Evolutionary conservation across 2,329 filamentous ascomycete species (phyloP).

Genomic region (Rhinocladiella mackenziei): DNA sequence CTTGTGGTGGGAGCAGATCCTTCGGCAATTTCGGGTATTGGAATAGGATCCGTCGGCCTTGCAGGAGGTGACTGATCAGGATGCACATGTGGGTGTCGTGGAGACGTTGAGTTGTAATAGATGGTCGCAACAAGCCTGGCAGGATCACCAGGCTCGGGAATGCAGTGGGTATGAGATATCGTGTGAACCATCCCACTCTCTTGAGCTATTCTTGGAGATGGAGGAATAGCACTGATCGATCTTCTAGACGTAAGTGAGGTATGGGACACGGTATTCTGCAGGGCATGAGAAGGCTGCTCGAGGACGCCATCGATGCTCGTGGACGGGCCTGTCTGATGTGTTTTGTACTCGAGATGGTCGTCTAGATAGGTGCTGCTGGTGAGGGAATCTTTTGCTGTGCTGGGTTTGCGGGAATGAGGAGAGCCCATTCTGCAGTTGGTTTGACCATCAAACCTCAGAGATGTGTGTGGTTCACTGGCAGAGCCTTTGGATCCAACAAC

Average conservation of each 20-base stretch:
- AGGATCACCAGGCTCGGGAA: slow-evolving; percentile 39
- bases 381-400: slow-evolving; percentile 41
- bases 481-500: not conserved
- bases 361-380: slow-evolving; percentile 43
- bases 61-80: slow-evolving; percentile 43
- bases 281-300: slow-evolving; percentile 21
- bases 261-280: slow-evolving; percentile 21
- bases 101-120: slow-evolving; percentile 45
- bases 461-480: too few relatives aligned
- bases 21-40: slow-evolving; percentile 39
- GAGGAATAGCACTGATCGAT: slow-evolving; percentile 27
- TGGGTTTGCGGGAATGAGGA: slow-evolving; percentile 39
- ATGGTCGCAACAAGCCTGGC: slow-evolving; percentile 47
- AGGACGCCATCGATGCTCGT: slow-evolving; percentile 31
- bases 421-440: too few relatives aligned
- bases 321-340: slow-evolving; percentile 22
- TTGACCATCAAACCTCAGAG: too few relatives aligned
- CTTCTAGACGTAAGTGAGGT: slow-evolving; percentile 25
- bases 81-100: slow-evolving; percentile 45
- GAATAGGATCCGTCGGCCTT: slow-evolving; percentile 38
- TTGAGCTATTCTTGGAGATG: slow-evolving; percentile 33
- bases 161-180: slow-evolving; percentile 43
- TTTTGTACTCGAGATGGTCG: slow-evolving; percentile 47
- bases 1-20: slow-evolving; percentile 51
- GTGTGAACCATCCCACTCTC: slow-evolving; percentile 47